Conservation (phyloP, 2,329 filamentous ascomycete genomes). For the Akanthomyces muscarius region DNA sequence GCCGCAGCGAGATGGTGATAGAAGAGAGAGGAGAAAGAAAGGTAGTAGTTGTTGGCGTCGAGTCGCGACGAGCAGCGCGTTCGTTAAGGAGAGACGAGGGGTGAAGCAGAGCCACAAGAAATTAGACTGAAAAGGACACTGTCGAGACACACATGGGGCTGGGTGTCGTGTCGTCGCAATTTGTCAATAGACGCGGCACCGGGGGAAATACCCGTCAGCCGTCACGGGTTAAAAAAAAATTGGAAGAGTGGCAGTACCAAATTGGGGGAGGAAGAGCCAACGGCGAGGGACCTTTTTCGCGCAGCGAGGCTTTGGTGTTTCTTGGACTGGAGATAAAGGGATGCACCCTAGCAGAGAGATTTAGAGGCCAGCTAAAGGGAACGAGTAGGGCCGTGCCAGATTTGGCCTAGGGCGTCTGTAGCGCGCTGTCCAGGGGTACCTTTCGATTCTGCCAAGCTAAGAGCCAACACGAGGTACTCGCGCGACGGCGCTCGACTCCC, state of each 20-base stretch:
- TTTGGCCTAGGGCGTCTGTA: conserved; percentile 9
- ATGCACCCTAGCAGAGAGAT: conserved; percentile 9
- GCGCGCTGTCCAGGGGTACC: not conserved
- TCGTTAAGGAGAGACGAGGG: conserved; percentile 7
- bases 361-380: conserved; percentile 16
- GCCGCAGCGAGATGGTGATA: conserved; percentile 14
- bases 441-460: not conserved
- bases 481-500: not conserved
- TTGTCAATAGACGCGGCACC: not conserved
- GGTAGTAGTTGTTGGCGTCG: not conserved
- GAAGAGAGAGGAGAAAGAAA: not conserved
- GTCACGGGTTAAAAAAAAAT: not conserved
- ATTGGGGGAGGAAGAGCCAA: conserved; percentile 1
- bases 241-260: not conserved
- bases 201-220: not conserved
- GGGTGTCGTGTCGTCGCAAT: not conserved
- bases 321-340: conserved; percentile 11
- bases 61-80: conserved; percentile 2
- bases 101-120: conserved; percentile 1
- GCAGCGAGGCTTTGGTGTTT: not conserved
- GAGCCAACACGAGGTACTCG: not conserved
- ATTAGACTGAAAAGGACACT: not conserved
- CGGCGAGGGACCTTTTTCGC: conserved; percentile 5
- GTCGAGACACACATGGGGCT: conserved; percentile 1
- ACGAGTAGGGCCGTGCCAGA: conserved; percentile 9